Conservation (phyloP, 352 stramenopile genomes). For the Plasmopara muralis region DNA sequence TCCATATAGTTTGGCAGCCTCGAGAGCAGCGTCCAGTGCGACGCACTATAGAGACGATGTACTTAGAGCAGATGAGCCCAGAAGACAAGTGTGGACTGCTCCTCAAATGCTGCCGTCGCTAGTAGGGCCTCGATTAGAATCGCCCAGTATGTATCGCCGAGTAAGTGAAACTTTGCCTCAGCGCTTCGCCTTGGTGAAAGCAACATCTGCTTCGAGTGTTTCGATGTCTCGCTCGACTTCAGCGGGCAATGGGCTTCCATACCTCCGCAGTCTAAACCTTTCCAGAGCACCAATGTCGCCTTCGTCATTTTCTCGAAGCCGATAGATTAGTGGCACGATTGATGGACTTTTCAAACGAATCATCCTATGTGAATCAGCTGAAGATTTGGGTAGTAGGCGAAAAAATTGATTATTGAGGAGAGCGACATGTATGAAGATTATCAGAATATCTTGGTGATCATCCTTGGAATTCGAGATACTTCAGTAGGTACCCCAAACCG, state of each 20-base stretch:
- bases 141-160: conserved; percentile 7
- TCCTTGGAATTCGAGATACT: no score
- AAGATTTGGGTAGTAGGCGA: no score
- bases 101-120: conserved; percentile 21
- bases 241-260: conserved; percentile 14
- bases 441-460: no score
- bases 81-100: conserved; percentile 3
- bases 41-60: conserved; percentile 7
- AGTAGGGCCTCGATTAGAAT: conserved; percentile 6
- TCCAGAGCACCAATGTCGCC: conserved; percentile 6
- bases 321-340: conserved; percentile 6
- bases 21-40: not conserved
- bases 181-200: conserved; percentile 2
- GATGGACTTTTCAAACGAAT: no score
- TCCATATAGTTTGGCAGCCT: conserved; percentile 1
- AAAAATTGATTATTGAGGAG: no score
- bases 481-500: no score
- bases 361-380: no score
- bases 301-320: conserved; percentile 6
- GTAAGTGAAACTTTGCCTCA: conserved; percentile 6
- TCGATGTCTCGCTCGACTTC: conserved; percentile 2
- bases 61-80: conserved; percentile 1
- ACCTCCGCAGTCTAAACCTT: conserved; percentile 10
- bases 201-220: conserved; percentile 4
- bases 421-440: no score